phyloP scores from a whole-genome alignment of 768 basidiomycete species.

The Serendipita sp. region DNA sequence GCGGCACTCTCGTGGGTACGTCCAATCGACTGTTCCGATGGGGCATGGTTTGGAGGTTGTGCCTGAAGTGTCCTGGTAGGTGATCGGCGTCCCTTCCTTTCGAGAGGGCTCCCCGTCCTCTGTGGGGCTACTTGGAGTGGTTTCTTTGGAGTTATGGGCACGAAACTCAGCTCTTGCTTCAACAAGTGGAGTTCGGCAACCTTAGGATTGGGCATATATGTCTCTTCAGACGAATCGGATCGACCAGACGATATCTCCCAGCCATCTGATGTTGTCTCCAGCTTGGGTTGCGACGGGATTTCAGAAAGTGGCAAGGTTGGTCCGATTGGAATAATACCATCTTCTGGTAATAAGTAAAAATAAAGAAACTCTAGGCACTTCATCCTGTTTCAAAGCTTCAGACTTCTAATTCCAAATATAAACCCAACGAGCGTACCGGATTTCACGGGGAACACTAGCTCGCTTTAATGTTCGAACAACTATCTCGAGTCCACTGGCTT shows the following conservation, averaged over 20 bases:
- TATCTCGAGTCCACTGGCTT: constrained; percentile 55
- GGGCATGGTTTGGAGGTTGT: no score
- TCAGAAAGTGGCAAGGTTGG: constrained; percentile 4
- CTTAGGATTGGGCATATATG: constrained; percentile 18
- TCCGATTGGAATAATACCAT: constrained; percentile 12
- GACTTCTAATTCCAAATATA: background rate
- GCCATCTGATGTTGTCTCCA: constrained; percentile 8
- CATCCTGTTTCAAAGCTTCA: constrained; percentile 41
- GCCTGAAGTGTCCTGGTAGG: no score
- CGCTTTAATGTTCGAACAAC: constrained; percentile 82
- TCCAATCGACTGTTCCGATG: no score
- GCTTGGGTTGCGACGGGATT: constrained; percentile 9
- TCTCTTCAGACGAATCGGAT: constrained; percentile 16
- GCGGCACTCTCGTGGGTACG: no score
- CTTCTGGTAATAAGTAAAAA: constrained; percentile 85
- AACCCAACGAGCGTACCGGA: constrained; percentile 39
- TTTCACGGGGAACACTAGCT: constrained; percentile 70
- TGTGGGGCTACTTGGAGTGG: constrained; percentile 14
- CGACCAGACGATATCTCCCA: constrained; percentile 1
- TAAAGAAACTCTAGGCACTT: constrained; percentile 92
- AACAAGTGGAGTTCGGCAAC: constrained; percentile 39
- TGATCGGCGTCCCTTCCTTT: no score
- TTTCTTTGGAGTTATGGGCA: constrained; percentile 53
- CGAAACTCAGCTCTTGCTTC: constrained; percentile 53
- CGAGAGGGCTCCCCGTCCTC: no score